A percentile compares a stretch with the other conserved stretches of the same genome.
Conservation (phyloP, 306 rosid genomes). For the Citrullus colocynthis region DNA sequence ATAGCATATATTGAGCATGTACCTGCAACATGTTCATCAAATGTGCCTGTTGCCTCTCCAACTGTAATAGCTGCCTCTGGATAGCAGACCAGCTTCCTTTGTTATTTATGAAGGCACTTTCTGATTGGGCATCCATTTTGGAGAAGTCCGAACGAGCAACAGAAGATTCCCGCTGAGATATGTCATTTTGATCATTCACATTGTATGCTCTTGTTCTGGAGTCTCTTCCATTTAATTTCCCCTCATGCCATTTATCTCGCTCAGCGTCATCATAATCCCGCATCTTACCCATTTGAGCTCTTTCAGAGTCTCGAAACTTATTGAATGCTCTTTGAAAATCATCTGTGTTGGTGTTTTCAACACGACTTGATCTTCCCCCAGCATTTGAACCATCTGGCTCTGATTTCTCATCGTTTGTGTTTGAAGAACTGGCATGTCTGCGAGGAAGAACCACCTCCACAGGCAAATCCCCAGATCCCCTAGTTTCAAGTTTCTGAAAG, state of each 20-base stretch:
- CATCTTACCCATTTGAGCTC: constrained; percentile 40
- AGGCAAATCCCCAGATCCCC: constrained; percentile 77
- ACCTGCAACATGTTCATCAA: constrained; percentile 99
- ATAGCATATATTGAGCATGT: constrained; percentile 8
- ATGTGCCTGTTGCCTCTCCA: constrained; percentile 95
- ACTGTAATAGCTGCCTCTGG: constrained; percentile 81
- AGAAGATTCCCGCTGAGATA: constrained; percentile 60
- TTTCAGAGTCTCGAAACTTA: constrained; percentile 41
- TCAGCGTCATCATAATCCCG: constrained; percentile 36
- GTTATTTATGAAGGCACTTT: constrained; percentile 58
- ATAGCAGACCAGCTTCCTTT: constrained; percentile 93
- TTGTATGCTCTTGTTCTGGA: constrained; percentile 40
- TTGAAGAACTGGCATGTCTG: constrained; percentile 48
- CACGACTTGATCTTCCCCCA: constrained; percentile 31
- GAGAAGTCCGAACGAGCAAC: constrained; percentile 55
- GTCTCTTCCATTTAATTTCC: constrained; percentile 56
- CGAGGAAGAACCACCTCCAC: constrained; percentile 93
- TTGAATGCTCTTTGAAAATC: constrained; percentile 36
- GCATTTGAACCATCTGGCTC: constrained; percentile 35
- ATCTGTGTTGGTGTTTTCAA: constrained; percentile 35
- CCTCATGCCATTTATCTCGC: constrained; percentile 49
- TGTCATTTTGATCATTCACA: constrained; percentile 43
- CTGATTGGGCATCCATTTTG: constrained; percentile 70
- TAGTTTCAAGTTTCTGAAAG: constrained; percentile 81
- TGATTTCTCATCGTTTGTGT: constrained; percentile 44